These are phyloP conservation scores for Dactylellina leptospora DNA, from an alignment of 2,329 filamentous ascomycete genomes.

Conservation along the genomic window DNA sequence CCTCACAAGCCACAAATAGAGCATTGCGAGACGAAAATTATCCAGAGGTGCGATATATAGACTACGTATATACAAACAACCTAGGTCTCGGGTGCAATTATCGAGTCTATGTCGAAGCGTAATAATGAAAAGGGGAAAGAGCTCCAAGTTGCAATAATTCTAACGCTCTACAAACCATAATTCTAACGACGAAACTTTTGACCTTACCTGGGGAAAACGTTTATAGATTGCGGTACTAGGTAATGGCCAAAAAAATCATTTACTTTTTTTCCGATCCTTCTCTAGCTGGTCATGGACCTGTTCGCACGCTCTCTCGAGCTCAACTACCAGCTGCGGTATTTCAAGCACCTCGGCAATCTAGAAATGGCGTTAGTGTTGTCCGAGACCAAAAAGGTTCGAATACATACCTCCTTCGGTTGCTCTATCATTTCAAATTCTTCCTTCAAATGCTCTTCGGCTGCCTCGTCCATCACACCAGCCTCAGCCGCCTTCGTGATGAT, in stretches of 20 bases:
- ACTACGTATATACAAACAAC: background rate
- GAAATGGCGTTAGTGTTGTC: constrained; percentile 2
- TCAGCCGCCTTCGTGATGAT: constrained; percentile 60
- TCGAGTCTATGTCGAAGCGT: no score
- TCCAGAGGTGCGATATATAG: background rate
- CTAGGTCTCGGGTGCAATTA: no score
- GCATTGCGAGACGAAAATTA: background rate
- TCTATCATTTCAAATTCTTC: constrained; percentile 57
- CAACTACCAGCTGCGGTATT: constrained; percentile 74
- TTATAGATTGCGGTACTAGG: no score
- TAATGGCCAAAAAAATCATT: no score
- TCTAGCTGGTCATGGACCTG: constrained; percentile 68
- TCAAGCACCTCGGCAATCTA: constrained; percentile 70
- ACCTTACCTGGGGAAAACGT: background rate
- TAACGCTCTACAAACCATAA: background rate
- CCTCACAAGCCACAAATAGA: no score
- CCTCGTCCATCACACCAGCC: constrained; percentile 57
- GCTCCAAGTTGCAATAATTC: no score
- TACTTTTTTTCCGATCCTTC: background rate
- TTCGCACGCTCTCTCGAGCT: constrained; percentile 78
- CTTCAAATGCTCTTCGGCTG: constrained; percentile 57
- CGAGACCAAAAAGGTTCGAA: background rate
- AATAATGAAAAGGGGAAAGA: no score
- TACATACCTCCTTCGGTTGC: constrained; percentile 58
- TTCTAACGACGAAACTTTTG: background rate